phyloP scores from a whole-genome alignment of 139 green algal species.

The Micractinium sp. region DNA sequence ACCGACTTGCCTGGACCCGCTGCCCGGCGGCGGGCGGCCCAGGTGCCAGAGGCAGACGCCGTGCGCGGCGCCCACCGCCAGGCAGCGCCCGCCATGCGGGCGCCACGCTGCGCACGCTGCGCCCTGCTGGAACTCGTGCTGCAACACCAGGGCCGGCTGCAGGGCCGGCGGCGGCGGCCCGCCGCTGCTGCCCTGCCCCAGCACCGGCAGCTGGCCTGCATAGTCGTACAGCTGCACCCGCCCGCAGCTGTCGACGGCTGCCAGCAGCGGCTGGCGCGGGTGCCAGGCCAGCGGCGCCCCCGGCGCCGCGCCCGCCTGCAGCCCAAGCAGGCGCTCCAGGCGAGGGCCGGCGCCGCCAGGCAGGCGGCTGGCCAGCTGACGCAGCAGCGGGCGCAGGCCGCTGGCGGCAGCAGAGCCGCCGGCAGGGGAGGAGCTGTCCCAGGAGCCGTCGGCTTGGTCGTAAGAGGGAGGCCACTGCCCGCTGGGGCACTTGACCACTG shows the following conservation, averaged over 20 bases:
- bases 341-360: not conserved
- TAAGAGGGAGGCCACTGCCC: conserved; percentile 24
- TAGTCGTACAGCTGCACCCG: conserved; percentile 24
- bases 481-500: conserved; percentile 17
- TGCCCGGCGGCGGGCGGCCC: not conserved
- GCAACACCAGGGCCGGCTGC: conserved; percentile 3
- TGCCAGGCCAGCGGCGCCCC: conserved; percentile 20
- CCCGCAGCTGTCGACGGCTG: not conserved
- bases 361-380: not conserved
- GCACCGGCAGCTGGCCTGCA: conserved; percentile 2
- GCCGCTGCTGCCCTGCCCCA: not conserved
- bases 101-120: not conserved
- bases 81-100: conserved; percentile 18
- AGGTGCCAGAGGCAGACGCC: conserved; percentile 38
- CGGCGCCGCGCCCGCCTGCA: not conserved
- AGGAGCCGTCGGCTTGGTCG: not conserved
- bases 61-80: conserved; percentile 5
- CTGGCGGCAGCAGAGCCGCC: no score
- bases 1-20: conserved; percentile 7
- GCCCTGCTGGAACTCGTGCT: conserved; percentile 31
- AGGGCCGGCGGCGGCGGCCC: not conserved
- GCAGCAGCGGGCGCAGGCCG: conserved; percentile 22
- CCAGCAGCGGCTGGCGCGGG: conserved; percentile 24
- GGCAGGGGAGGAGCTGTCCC: not conserved
- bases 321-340: conserved; percentile 8